Evolutionary conservation across 1,139 yeast genomes (phyloP).

Genomic region (Geotrichum restrictum): DNA sequence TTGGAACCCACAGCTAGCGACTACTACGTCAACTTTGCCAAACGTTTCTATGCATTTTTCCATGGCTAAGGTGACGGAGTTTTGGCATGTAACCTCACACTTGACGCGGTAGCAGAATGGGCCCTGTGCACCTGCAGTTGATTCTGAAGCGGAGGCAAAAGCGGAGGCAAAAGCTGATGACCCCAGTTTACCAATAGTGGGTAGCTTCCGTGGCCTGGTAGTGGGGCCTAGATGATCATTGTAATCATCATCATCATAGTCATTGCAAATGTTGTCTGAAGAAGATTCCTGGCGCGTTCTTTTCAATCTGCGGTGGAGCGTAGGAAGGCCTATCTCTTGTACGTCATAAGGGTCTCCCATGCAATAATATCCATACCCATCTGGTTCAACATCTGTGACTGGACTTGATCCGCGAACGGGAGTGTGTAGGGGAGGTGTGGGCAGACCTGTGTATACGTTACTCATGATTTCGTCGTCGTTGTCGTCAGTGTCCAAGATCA

Average conservation of each 20-base stretch:
- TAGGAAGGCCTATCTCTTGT: not conserved
- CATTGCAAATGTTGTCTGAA: not conserved
- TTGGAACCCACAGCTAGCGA: conserved; percentile 10
- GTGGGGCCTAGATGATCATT: not conserved
- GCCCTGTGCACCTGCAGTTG: no score
- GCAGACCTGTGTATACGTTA: not conserved
- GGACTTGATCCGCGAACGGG: not conserved
- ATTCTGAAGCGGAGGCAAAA: no score
- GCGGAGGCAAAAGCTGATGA: no score
- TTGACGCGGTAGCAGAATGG: conserved; percentile 9
- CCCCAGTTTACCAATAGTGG: no score
- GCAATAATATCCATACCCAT: conserved; percentile 6
- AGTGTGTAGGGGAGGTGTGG: not conserved
- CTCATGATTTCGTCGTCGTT: no score
- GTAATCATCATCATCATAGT: not conserved
- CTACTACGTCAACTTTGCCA: conserved; percentile 18
- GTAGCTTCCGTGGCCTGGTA: not conserved
- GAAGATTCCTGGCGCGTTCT: not conserved
- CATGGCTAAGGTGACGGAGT: conserved; percentile 5
- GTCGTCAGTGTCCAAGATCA: not conserved
- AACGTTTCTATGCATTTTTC: conserved; percentile 7
- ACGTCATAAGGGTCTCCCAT: conserved; percentile 3
- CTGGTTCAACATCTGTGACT: conserved; percentile 4
- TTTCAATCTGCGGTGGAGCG: not conserved
- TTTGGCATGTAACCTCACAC: conserved; percentile 7